These are phyloP conservation scores for Ogataea henricii DNA, from an alignment of 805 yeast species.

Conservation along the genomic window DNA sequence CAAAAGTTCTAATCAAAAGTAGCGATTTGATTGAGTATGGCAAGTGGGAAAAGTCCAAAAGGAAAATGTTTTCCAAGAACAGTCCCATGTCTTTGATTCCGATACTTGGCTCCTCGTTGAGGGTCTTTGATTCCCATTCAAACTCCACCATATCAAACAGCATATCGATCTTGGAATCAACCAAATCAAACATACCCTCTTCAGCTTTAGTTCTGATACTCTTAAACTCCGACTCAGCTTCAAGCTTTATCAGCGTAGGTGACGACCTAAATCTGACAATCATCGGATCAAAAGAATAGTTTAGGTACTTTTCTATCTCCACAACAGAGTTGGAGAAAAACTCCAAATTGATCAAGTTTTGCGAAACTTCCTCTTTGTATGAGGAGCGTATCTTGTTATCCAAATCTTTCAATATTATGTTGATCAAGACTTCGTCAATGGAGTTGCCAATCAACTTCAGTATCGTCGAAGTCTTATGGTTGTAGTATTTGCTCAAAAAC, in stretches of 20 bases:
- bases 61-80: constrained; percentile 81
- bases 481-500: constrained; percentile 66
- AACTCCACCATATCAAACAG: constrained; percentile 83
- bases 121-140: constrained; percentile 67
- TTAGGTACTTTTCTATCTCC: constrained; percentile 56
- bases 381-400: constrained; percentile 63
- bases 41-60: constrained; percentile 77
- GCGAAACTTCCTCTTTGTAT: constrained; percentile 88
- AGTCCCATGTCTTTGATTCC: constrained; percentile 82
- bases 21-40: constrained; percentile 78
- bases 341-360: constrained; percentile 84
- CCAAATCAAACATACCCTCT: constrained; percentile 74
- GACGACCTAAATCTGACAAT: constrained; percentile 36
- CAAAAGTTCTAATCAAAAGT: constrained; percentile 84
- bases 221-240: constrained; percentile 49
- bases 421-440: constrained; percentile 68
- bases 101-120: constrained; percentile 64
- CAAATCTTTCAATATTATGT: constrained; percentile 66
- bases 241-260: constrained; percentile 35
- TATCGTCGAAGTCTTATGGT: constrained; percentile 60
- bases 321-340: constrained; percentile 76
- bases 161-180: constrained; percentile 77
- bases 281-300: constrained; percentile 36
- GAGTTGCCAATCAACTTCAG: constrained; percentile 60
- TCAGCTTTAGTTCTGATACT: constrained; percentile 72